Base-by-base conservation (phyloP, 192 early-diverging fungal species). In the Rhizophagus clarus region DNA sequence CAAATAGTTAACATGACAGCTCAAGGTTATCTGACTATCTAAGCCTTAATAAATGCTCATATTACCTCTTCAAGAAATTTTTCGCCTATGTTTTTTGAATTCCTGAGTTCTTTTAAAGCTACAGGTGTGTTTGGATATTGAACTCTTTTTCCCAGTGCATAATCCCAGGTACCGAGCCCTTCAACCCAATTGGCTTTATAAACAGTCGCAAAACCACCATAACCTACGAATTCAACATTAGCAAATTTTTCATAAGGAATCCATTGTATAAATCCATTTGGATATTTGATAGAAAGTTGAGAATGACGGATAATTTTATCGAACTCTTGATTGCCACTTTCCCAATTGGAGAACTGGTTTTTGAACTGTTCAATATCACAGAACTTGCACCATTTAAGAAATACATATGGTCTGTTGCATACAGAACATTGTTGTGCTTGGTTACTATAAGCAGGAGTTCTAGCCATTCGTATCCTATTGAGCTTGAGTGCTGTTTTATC, bases 281-380 rank as follows among this genome's bases (percentile, higher is more conserved):
- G 22, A 63, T 14, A 63, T 63, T 63, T 63, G 62, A 63, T 63
- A 63, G 24, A 63, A 63, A 63, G 62, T 24, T 71, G 69, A 42
- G 69, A 71, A 11, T 37, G 34, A n/a, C 69, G 69, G 15, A 71
- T 71, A 42, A 71, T 45, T 71, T 71, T 71, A 71, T 71, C 69
- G 42, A 42, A 71, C 14, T 71, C 31, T 71, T 37, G 17, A 71
- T 71, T 31, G 10, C 69, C 69, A 71, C 28, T 71, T 71, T 17
- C 20, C 69, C 69, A 71, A 63, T 26, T 63, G 24, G 62, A 26
- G 62, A 63, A 63, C 22, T 63, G 62, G 8, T 63, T 4, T 8
- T 26, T 7, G 5, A 37, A 37, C 34, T 37, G 34, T 37, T 37
- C 34, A 37, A 2, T 2, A 37, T 37, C 34, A 37, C 34, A 37